phyloP scores from a whole-genome alignment of 2,329 filamentous ascomycete genomes.

The Salinomyces thailandicus region DNA sequence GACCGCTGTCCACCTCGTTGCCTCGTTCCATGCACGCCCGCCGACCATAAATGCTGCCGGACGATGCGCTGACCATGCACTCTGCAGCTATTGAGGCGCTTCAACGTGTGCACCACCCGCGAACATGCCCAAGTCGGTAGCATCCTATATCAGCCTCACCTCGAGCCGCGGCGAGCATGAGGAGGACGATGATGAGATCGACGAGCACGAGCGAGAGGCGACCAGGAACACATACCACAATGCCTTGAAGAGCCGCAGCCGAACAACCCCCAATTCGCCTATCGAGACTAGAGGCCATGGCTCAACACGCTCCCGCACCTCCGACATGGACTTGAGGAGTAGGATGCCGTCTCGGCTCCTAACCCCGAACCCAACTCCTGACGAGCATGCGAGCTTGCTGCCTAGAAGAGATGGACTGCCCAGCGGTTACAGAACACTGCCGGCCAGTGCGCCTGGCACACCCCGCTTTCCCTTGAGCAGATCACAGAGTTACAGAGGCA shows the following conservation, averaged over 20 bases:
- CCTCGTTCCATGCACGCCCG: too few relatives aligned
- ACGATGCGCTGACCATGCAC: too few relatives aligned
- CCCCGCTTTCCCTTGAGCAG: constrained; percentile 21
- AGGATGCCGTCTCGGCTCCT: constrained; percentile 17
- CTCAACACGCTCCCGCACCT: constrained; percentile 16
- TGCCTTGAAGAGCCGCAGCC: constrained; percentile 24
- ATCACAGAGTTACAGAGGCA: constrained; percentile 25
- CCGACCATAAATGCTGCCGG: too few relatives aligned
- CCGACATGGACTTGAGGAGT: constrained; percentile 26
- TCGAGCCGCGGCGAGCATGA: constrained; percentile 25
- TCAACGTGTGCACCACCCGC: too few relatives aligned
- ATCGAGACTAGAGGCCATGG: constrained; percentile 14
- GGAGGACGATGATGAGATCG: constrained; percentile 24
- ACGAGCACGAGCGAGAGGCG: constrained; percentile 22
- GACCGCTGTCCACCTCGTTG: too few relatives aligned
- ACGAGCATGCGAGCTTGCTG: constrained; percentile 41
- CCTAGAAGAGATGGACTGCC: constrained; percentile 25
- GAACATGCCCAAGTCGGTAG: constrained; percentile 26
- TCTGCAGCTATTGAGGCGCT: too few relatives aligned
- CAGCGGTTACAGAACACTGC: constrained; percentile 16
- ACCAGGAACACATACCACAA: constrained; percentile 27
- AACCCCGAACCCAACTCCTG: constrained; percentile 27
- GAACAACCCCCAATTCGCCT: constrained; percentile 24
- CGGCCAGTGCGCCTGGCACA: constrained; percentile 16
- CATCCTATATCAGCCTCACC: constrained; percentile 18